Evolutionary conservation across 2,329 filamentous ascomycete genomes (phyloP), one percentile per base, ranked within the genome.

Genomic region (Penicillium paneum): DNA sequence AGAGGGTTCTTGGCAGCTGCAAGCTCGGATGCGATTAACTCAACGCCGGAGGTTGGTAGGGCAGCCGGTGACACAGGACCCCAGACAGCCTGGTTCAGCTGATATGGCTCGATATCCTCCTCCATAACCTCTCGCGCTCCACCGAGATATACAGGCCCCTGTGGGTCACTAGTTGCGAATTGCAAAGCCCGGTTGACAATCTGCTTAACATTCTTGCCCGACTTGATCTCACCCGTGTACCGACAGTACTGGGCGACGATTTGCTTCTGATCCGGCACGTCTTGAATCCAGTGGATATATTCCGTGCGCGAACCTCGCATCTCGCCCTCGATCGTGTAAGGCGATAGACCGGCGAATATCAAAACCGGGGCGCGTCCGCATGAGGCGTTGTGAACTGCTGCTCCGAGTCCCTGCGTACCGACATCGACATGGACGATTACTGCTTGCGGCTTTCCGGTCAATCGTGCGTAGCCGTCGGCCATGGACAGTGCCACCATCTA

Each of bases 241-340:
- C 91, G 83, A 70, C 91, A 96, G 72, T 96, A 96, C 75, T 96
- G 91, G 0, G 83, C 78, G 3, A 96, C 78, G 55, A 96, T 92
- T 64, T 85, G 82, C 70, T 88, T 90, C 71, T 93, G 90, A 65
- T 93, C 88, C 0, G 87, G 89, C 3, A 91, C 87, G 71, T 93
- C 88, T 66, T 93, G 89, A 31, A 92, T 87, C 88, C 89, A 93
- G 70, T 93, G 89, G 62, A 91, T 92, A 69, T 90, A 92, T 72
- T 93, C 90, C 1, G 88, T 91, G 50, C 89, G 79, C n/a, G 82
- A 86, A 12, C 89, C 89, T 1, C 86, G 81, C 74, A 88, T 83
- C 72, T 93, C 89, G 15, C 89, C 89, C 64, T 91, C 88, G 29
- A 87, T 80, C 0, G 89, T 92, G 67, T 85, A 90, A 0, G 89